phyloP scores from a whole-genome alignment of 2,329 filamentous ascomycete genomes.

The Microdochium trichocladiopsis region DNA sequence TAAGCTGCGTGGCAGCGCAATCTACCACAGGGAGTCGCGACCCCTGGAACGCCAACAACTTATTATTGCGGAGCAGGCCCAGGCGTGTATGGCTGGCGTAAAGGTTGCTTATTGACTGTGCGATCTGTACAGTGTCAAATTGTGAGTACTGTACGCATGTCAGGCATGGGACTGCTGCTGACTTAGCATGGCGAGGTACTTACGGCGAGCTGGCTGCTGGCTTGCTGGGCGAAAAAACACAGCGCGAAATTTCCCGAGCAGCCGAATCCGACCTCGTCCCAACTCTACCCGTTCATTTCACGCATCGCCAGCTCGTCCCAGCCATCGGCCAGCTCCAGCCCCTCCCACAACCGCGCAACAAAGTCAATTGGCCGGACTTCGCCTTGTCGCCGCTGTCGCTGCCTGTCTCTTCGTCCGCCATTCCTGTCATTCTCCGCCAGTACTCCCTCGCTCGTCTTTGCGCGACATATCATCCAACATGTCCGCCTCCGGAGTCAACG shows the following conservation, averaged over 20 bases:
- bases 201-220: background rate
- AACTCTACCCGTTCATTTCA: slow-evolving; percentile 16
- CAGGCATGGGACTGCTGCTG: no score
- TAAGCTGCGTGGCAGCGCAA: background rate
- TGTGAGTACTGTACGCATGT: no score
- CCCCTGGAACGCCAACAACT: background rate
- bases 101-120: background rate
- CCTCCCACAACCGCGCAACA: slow-evolving; percentile 20
- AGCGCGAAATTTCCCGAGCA: slow-evolving; percentile 30
- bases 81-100: background rate
- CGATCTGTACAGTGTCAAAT: background rate
- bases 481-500: slow-evolving; percentile 59
- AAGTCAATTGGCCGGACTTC: slow-evolving; percentile 37
- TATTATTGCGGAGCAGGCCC: background rate
- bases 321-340: slow-evolving; percentile 26
- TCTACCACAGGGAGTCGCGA: background rate
- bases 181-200: no score
- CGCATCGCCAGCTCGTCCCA: slow-evolving; percentile 10
- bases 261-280: slow-evolving; percentile 6
- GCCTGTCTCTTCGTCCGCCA: slow-evolving; percentile 3
- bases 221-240: slow-evolving; percentile 10
- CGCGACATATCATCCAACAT: slow-evolving; percentile 20
- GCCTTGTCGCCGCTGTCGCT: background rate
- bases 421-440: slow-evolving; percentile 9
- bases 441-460: slow-evolving; percentile 24